A percentile compares a stretch with the other conserved stretches of the same genome.
These are phyloP conservation scores for Coemansia sp. DNA, from an alignment of 192 early-diverging fungal genomes.

Conservation along the genomic window DNA sequence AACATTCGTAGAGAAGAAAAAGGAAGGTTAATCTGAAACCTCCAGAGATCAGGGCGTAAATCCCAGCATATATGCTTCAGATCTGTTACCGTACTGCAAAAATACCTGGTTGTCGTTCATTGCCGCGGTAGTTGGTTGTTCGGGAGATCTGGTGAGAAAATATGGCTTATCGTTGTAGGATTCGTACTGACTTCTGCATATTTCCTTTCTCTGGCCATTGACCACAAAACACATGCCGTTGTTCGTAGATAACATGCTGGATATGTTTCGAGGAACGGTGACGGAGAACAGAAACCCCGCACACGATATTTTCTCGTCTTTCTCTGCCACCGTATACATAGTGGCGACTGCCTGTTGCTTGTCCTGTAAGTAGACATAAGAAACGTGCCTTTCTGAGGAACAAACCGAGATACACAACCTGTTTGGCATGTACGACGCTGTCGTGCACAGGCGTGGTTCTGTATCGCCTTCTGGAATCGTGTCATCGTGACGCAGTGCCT, in stretches of 20 bases:
- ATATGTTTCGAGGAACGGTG: no score
- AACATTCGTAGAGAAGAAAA: not conserved
- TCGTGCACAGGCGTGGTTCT: not conserved
- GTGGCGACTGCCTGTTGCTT: not conserved
- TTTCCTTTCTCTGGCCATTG: not conserved
- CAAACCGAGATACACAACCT: not conserved
- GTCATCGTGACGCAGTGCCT: not conserved
- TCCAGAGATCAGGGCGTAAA: not conserved
- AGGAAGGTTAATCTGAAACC: no score
- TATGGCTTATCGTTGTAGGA: not conserved
- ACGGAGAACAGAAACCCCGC: not conserved
- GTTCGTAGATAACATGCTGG: no score
- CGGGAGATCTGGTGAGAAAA: no score
- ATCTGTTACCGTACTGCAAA: not conserved
- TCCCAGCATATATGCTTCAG: not conserved
- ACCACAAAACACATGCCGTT: not conserved
- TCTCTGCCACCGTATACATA: not conserved
- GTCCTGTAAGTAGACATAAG: not conserved
- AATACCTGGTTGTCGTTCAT: constrained; percentile 12
- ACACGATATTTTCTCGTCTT: not conserved
- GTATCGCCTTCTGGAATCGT: not conserved
- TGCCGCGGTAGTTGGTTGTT: not conserved
- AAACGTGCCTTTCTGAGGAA: not conserved
- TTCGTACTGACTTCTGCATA: not conserved
- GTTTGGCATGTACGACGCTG: not conserved